Base-by-base conservation (phyloP, 2,329 filamentous ascomycete genomes). In the Cytospora chrysosperma region DNA sequence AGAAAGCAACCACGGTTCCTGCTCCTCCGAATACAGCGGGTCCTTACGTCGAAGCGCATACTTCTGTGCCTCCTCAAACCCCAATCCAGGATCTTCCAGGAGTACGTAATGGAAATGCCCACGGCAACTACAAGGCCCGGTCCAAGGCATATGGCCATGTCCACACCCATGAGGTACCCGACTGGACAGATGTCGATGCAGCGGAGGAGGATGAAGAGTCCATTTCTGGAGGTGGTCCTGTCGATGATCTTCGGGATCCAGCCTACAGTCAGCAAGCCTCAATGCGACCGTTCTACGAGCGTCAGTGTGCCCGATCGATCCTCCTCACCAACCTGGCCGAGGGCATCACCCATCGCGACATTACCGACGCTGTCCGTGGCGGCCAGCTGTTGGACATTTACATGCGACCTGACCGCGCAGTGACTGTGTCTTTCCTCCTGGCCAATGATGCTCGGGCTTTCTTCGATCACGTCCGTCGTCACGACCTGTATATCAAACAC, bases 351-450 rank as follows among this genome's bases (percentile, higher is more conserved):
- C 85, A 90, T 70, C 81, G 80, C 54, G 90, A 95, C 67, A 77
- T 95, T 64, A 81, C 83, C 3, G 79, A 81, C 26, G 81, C 82
- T 13, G 76, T 95, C 58, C 86, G 88, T 63, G 91, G 92, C 27
- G 92, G 91, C 1, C 80, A 84, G 67, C 69, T 96, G 13, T 74
- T 93, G 13, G 89, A 92, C 67, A 78, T 94, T 49, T 88, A 84
- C 68, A 69, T 93, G 55, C 84, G 86, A 34, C 71, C 69, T 10
- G 87, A 92, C 58, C 83, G 83, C 34, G 78, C 78, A 52, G 89
- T 86, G 4, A 83, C 81, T 50, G 80, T 95, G 2, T 91, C 91
- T 0, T 95, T 95, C 71, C 78, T 91, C 8, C 80, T 87, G 57
- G 83, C 83, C 37, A 77, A 81, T 24, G 82, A 86, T 63, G 88